Conservation (phyloP, 768 basidiomycete species). For the Clavaria fumosa region DNA sequence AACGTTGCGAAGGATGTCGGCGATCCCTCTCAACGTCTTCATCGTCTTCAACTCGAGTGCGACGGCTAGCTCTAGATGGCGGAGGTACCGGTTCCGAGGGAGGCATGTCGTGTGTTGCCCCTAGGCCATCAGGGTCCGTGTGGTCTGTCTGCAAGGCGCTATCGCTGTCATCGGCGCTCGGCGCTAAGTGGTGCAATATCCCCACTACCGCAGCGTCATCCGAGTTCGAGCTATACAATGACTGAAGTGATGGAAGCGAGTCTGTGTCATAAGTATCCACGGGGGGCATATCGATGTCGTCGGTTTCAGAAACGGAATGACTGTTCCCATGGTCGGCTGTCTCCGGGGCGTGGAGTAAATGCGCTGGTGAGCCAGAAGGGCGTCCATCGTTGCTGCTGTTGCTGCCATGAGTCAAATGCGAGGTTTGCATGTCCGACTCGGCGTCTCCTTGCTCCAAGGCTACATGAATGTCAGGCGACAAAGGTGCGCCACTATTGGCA, state of each 20-base stretch:
- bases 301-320: neutral
- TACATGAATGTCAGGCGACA: too few species aligned
- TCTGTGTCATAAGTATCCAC: slow-evolving; percentile 12
- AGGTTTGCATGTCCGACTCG: too few species aligned
- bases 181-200: slow-evolving; percentile 13
- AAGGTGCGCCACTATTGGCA: too few species aligned
- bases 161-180: slow-evolving; percentile 19
- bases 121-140: neutral
- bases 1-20: slow-evolving; percentile 50
- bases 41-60: slow-evolving; percentile 46
- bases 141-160: slow-evolving; percentile 16
- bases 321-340: too few species aligned
- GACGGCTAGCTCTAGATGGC: slow-evolving; percentile 22
- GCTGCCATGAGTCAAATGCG: too few species aligned
- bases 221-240: slow-evolving; percentile 24
- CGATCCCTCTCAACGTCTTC: slow-evolving; percentile 44
- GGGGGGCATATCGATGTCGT: neutral
- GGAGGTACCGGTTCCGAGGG: slow-evolving; percentile 17
- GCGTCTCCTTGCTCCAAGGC: too few species aligned
- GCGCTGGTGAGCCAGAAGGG: too few species aligned
- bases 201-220: slow-evolving; percentile 16
- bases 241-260: slow-evolving; percentile 28
- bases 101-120: slow-evolving; percentile 17
- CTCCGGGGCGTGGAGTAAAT: too few species aligned
- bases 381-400: too few species aligned